Conservation (phyloP, 1,284 basidiomycete species). For the Malassezia nana region DNA sequence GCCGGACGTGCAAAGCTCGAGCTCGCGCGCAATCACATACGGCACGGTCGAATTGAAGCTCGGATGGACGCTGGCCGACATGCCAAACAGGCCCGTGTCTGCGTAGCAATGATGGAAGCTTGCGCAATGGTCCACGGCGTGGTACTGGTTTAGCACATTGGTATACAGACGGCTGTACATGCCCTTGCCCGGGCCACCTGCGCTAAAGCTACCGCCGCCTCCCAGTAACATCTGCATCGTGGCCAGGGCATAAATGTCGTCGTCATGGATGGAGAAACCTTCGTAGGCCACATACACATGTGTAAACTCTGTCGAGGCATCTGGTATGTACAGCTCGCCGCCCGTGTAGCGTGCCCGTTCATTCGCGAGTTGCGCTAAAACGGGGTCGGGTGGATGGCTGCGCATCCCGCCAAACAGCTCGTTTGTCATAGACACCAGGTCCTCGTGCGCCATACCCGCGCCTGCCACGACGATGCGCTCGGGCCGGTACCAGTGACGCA, state of each 20-base stretch:
- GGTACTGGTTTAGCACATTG: slow-evolving; percentile 89
- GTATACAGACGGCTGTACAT: slow-evolving; percentile 98
- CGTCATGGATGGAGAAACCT: slow-evolving; percentile 80
- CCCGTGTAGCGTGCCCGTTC: slow-evolving; percentile 69
- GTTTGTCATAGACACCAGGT: slow-evolving; percentile 72
- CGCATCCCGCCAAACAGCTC: slow-evolving; percentile 65
- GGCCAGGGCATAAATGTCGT: slow-evolving; percentile 86
- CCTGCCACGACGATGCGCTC: slow-evolving; percentile 90
- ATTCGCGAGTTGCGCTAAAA: slow-evolving; percentile 44
- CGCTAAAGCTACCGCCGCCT: slow-evolving; percentile 88
- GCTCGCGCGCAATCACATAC: slow-evolving; percentile 74
- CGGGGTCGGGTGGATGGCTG: slow-evolving; percentile 18
- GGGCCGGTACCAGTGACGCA: slow-evolving; percentile 77
- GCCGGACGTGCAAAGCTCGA: slow-evolving; percentile 50
- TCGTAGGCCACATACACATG: slow-evolving; percentile 90
- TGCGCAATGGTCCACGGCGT: slow-evolving; percentile 90
- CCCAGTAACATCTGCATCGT: slow-evolving; percentile 91
- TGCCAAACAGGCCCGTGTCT: slow-evolving; percentile 85
- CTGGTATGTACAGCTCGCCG: slow-evolving; percentile 61
- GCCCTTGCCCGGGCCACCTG: slow-evolving; percentile 92
- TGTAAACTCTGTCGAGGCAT: slow-evolving; percentile 66
- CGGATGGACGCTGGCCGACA: slow-evolving; percentile 80
- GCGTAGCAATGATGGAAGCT: slow-evolving; percentile 97
- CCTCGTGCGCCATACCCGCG: slow-evolving; percentile 78
- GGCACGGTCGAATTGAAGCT: slow-evolving; percentile 59